These are phyloP conservation scores for Dissophora globulifera DNA, from an alignment of 192 early-diverging fungal genomes.

Conservation along the genomic window DNA sequence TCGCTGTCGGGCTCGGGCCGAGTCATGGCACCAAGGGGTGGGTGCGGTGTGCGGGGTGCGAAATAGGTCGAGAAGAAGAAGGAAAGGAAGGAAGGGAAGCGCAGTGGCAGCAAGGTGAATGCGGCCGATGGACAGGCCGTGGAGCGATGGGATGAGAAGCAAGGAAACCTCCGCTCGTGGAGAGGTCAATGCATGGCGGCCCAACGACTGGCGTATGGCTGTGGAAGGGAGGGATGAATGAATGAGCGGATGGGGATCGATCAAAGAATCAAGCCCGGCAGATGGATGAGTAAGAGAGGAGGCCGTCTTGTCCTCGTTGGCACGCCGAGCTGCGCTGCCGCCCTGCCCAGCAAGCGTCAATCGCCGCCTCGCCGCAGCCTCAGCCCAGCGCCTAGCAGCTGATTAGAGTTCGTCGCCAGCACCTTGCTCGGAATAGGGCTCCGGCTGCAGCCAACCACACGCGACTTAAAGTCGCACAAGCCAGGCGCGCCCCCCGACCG, in stretches of 20 bases:
- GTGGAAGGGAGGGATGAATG: no score
- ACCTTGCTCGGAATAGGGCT: not conserved
- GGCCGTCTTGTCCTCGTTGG: no score
- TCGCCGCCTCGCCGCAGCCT: no score
- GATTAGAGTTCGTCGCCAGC: slow-evolving; percentile 13
- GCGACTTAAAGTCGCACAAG: slow-evolving; percentile 24
- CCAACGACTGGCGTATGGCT: not conserved
- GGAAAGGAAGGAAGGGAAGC: not conserved
- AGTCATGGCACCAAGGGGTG: slow-evolving; percentile 26
- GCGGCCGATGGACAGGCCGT: not conserved
- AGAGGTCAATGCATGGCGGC: slow-evolving; percentile 51
- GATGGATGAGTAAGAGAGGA: no score
- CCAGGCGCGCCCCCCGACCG: slow-evolving; percentile 6
- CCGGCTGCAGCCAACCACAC: slow-evolving; percentile 15
- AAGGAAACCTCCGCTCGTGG: slow-evolving; percentile 40
- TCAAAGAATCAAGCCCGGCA: no score
- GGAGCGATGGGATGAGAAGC: not conserved
- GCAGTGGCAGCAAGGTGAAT: not conserved
- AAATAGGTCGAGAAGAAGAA: not conserved
- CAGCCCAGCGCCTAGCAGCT: no score
- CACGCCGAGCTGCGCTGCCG: no score
- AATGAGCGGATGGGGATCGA: no score
- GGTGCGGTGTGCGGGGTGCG: not conserved
- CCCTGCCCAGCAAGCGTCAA: no score
- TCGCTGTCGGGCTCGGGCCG: slow-evolving; percentile 43